Conservation (phyloP, 345 rosid genomes). For the Syzygium aqueum region DNA sequence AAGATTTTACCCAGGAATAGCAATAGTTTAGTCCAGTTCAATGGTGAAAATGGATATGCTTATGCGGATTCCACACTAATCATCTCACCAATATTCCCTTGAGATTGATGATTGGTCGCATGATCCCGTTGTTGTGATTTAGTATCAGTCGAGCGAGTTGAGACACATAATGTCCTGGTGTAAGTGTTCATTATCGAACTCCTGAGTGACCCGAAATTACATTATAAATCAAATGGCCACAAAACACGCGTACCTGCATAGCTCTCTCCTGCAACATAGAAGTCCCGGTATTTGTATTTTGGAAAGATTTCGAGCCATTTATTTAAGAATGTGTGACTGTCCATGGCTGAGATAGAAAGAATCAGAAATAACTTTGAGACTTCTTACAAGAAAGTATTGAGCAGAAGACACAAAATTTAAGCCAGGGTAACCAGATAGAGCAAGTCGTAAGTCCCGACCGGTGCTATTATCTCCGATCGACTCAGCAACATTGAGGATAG, state of each 20-base stretch:
- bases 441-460: not conserved
- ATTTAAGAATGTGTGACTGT: not conserved
- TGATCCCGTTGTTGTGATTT: not conserved
- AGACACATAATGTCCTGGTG: not conserved
- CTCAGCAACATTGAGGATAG: not conserved
- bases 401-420: not conserved
- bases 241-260: not conserved
- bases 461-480: not conserved
- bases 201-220: not conserved
- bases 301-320: not conserved
- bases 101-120: not conserved
- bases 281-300: not conserved
- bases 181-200: not conserved
- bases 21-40: not conserved
- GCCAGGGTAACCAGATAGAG: not conserved
- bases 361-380: not conserved
- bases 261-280: not conserved
- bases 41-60: not conserved
- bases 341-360: not conserved
- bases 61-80: not conserved
- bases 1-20: not conserved
- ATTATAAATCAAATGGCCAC: not conserved
- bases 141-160: not conserved
- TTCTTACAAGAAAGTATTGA: not conserved
- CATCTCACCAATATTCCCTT: not conserved